phyloP scores from a whole-genome alignment of 352 stramenopile genomes.

The Globisporangium polare region DNA sequence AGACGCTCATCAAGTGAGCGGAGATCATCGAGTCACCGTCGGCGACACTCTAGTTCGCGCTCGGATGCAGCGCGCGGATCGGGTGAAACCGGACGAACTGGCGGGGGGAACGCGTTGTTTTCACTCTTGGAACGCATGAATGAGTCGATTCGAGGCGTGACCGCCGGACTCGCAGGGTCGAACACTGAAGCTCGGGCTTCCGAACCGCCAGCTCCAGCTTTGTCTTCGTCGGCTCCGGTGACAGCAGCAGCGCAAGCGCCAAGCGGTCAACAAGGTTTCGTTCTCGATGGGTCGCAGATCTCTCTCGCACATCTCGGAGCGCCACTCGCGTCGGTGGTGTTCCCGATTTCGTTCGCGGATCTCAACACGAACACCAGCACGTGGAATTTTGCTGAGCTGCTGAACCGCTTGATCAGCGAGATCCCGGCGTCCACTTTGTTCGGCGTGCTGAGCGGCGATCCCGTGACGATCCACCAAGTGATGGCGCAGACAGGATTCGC shows the following conservation, averaged over 20 bases:
- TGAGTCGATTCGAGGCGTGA: constrained; percentile 19
- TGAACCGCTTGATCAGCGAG: constrained; percentile 40
- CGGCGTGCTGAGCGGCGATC: constrained; percentile 42
- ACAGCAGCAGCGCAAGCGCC: neutral
- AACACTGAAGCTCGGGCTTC: neutral
- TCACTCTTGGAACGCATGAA: constrained; percentile 23
- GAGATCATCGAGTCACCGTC: constrained; percentile 13
- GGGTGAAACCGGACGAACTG: neutral
- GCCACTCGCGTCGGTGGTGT: constrained; percentile 48
- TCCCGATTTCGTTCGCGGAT: constrained; percentile 45
- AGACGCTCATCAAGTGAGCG: constrained; percentile 6
- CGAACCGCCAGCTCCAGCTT: neutral
- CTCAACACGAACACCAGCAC: constrained; percentile 36
- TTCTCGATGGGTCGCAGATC: constrained; percentile 5
- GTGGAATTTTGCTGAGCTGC: constrained; percentile 62
- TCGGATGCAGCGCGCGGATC: constrained; percentile 3
- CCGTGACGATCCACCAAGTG: constrained; percentile 47
- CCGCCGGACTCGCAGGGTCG: neutral
- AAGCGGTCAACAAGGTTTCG: neutral
- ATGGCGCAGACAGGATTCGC: constrained; percentile 53
- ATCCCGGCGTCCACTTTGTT: constrained; percentile 50
- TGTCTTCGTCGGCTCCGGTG: neutral
- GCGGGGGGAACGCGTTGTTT: constrained; percentile 10
- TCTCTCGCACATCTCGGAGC: constrained; percentile 30
- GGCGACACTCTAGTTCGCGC: constrained; percentile 7